Evolutionary conservation across 192 early-diverging fungal species (phyloP), one percentile per base, ranked within the genome.

Genomic region (Backusella tarrabulga): DNA sequence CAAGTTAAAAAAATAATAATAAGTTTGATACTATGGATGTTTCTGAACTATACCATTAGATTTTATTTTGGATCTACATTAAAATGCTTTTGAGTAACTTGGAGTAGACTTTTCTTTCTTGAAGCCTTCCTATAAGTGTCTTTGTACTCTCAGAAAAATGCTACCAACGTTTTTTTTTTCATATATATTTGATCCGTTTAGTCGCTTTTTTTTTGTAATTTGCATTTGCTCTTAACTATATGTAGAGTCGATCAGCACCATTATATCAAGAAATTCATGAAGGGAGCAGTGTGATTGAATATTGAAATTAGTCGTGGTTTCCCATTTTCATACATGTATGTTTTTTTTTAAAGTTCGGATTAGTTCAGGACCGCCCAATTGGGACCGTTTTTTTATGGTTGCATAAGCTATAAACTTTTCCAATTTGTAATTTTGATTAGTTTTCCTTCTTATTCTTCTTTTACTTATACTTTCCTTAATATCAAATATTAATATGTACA

Each of bases 41-140:
- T 60, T 60, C 54, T 60, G 54, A 60, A 26, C 54, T 9, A 23
- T 23, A 60, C 21, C n/a, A 60, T 23, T 60, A 60, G 46, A 50
- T n/a, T 60, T 21, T 60, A 60, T 60, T 23, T 26, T 60, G 54
- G 54, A 60, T 60, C 54, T 60, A 60, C 54, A 60, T 60, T 60
- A 60, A 60, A 60, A 60, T 60, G 23, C 0, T 23, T 26, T 60
- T 26, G 54, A 60, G 54, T 60, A 60, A 60, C 54, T 60, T 21
- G 54, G 54, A 60, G 23, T 60, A 60, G 54, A 60, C 54, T 26
- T 23, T 23, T 60, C 5, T 26, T 60, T 60, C 21, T 26, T 26
- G 21, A 26, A 60, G 21, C 54, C 23, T 60, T 60, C 17, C 54
- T 23, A 60, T 26, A 60, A 60, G 26, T 60, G 23, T 60, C 2